These are phyloP conservation scores for Teratosphaeria viscida DNA, from an alignment of 2,329 filamentous ascomycete genomes.

Conservation along the genomic window DNA sequence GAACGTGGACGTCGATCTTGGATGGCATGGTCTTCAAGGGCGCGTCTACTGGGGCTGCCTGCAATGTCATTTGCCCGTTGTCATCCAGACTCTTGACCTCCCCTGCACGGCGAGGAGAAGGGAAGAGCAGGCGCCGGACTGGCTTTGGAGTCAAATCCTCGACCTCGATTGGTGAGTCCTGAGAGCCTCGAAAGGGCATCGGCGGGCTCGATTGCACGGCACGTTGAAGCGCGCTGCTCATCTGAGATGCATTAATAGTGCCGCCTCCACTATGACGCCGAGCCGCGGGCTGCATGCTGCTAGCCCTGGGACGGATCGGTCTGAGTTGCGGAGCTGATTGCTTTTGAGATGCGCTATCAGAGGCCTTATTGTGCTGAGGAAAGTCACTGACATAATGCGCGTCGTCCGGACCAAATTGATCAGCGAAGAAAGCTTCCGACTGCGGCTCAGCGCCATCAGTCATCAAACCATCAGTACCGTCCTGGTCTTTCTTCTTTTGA, in stretches of 20 bases:
- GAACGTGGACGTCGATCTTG: slow-evolving; percentile 8
- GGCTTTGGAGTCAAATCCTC: slow-evolving; percentile 47
- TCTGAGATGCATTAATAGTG: slow-evolving; percentile 20
- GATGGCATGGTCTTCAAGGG: slow-evolving; percentile 7
- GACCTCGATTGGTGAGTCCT: slow-evolving; percentile 39
- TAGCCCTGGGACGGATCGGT: slow-evolving; percentile 32
- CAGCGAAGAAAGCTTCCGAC: slow-evolving; percentile 15
- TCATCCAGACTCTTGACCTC: slow-evolving; percentile 53
- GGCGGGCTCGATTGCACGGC: slow-evolving; percentile 53
- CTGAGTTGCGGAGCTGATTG: background rate
- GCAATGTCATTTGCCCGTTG: slow-evolving; percentile 10
- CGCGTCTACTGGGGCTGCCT: slow-evolving; percentile 7
- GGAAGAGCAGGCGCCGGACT: slow-evolving; percentile 64
- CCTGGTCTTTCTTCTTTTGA: slow-evolving; percentile 17
- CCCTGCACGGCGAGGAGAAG: slow-evolving; percentile 59
- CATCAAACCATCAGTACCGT: slow-evolving; percentile 6
- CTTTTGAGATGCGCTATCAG: background rate
- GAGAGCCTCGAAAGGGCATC: slow-evolving; percentile 39
- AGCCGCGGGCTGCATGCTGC: slow-evolving; percentile 31
- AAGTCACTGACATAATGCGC: slow-evolving; percentile 3
- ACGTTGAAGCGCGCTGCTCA: slow-evolving; percentile 34
- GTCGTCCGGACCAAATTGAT: background rate
- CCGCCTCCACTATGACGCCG: slow-evolving; percentile 18
- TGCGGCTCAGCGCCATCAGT: slow-evolving; percentile 22
- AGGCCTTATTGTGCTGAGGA: background rate